Evolutionary conservation across 1,284 basidiomycete genomes (phyloP), one percentile per base, ranked within the genome.

Genomic region (Fomitopsis pinicola): DNA sequence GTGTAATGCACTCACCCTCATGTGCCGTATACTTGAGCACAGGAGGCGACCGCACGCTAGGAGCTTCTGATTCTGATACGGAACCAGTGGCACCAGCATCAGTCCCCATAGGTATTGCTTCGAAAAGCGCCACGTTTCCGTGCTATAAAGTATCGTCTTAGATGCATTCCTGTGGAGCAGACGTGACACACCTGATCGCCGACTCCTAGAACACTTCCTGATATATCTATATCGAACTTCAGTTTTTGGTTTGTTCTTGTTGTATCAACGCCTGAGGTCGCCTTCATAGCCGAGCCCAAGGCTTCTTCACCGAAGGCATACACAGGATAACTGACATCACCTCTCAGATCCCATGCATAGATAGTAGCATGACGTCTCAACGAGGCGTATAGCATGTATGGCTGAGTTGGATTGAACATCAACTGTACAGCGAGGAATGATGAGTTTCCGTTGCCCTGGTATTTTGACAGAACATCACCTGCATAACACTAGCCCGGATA

Each of bases 291-390:
- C 56, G 63, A 61, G 62, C 48, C 42, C 57, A 19, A 2, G 56
- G 22, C 30, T 14, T 56, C 28, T 55, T 57, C 57, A 63, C 71
- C 60, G 72, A 80, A 81, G 19, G 78, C 73, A 26, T 75, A 76
- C 2, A 85, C 57, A 0, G 87, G 84, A 0, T 64, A 62, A 22
- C 80, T 78, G 1, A 84, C 77, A 65, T 89, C 82, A 0, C 87
- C 80, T 3, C 94, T 82, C 8, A 95, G 71, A 72, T 97, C 95
- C 87, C 89, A 97, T 56, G 83, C 81, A 68, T 88, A 88, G 33
- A 96, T 81, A 0, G 69, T 70, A 12, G 78, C 77, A n/a, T 82
- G 81, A 12, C 89, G 80, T 14, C 95, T 82, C 63, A 91, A 95
- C 0, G 91, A 82, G 0, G 91, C 89, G 66, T 93, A 95, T 19